Evolutionary conservation across 148 eudicot genomes (phyloP).

Genomic region (Cornus controversa): DNA sequence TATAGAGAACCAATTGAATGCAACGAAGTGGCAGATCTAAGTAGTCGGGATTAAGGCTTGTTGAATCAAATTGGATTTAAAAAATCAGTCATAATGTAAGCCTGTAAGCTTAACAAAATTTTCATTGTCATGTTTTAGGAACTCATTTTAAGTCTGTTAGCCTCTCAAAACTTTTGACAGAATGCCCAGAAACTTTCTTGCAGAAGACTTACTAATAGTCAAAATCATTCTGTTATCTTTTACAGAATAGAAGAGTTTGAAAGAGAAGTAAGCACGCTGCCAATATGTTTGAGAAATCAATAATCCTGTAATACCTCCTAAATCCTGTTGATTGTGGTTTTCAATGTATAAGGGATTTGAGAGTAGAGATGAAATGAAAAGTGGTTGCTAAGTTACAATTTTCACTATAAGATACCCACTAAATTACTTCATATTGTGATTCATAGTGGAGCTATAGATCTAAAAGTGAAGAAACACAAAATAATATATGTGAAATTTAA

Average conservation of each 20-base stretch:
- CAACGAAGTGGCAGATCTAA: background rate
- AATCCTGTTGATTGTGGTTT: background rate
- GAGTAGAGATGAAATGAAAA: background rate
- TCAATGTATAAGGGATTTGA: background rate
- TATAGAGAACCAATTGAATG: background rate
- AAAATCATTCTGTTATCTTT: background rate
- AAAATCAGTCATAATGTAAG: too few species aligned
- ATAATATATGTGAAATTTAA: background rate
- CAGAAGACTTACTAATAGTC: background rate
- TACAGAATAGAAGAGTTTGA: background rate
- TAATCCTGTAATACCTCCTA: background rate
- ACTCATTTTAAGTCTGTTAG: background rate
- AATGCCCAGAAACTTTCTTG: background rate
- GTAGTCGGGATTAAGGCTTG: background rate
- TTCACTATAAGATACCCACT: background rate
- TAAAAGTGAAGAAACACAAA: background rate
- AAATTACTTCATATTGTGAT: background rate
- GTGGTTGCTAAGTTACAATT: background rate
- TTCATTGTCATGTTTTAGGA: background rate
- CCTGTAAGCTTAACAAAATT: background rate
- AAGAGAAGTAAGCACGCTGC: background rate
- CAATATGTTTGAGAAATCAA: background rate
- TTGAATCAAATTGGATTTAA: background rate
- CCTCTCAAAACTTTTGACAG: background rate
- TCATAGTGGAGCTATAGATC: background rate